Base-by-base conservation (phyloP, 768 basidiomycete genomes). In the Ephemerocybe angulata region DNA sequence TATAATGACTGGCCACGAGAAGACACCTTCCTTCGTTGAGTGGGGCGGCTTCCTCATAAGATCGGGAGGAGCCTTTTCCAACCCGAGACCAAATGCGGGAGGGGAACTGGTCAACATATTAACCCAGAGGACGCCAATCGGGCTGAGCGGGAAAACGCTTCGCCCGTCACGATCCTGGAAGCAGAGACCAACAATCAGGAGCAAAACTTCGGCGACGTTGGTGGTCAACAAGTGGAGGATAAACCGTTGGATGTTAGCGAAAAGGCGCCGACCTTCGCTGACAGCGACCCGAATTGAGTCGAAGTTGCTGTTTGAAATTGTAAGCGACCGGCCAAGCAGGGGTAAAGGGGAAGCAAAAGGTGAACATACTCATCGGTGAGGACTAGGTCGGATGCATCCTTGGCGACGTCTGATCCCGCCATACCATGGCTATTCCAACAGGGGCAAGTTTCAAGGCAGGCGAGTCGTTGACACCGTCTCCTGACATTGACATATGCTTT, bases 251-350 rank as follows among this genome's bases (percentile, higher is more conserved):
- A 86, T 78, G 66, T 84, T 84, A 53, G 74, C 72, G 67, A 84
- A 79, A 4, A 81, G 69, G n/a, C 80, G 75, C 52, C 83, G 76
- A 33, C 82, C 83, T 65, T 83, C 80, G 53, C 74, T 68, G 59
- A 83, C 75, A 3, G 82, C 83, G 48, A 79, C 75, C n/a, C 76
- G 74, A 58, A 85, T 84, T 17, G 81, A 82, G 40, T 81, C 77
- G 62, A 85, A 84, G 66, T 84, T 82, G 63, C 72, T 74, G n/a
- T n/a, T n/a, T n/a, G n/a, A 37, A 10, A 28, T 24, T 13, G 40
- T 27, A 5, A 40, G 33, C 40, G 17, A 58, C 37, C 27, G 13
- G 42, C 10, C 15, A 22, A 27, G 21, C 17, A n/a, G 4, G 19
- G 46, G 5, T 21, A 29, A 5, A n/a, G 22, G 35, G 19, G 11